Evolutionary conservation across 805 yeast genomes (phyloP), one percentile per base, ranked within the genome.

Genomic region (Saturnispora diversa): DNA sequence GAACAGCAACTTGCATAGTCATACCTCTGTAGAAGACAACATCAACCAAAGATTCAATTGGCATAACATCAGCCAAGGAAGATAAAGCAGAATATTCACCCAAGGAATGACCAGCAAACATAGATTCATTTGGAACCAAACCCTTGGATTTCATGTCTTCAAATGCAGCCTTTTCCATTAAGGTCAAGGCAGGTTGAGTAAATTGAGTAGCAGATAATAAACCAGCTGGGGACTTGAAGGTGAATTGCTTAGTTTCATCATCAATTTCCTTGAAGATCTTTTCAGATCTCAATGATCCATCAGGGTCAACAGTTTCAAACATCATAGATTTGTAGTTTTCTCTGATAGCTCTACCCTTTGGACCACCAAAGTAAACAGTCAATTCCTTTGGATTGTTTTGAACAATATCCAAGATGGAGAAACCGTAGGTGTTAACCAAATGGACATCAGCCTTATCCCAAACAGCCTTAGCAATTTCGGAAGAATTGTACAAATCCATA

Each of bases 1-100:
- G 97, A 51, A 92, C 99, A 35, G 98, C 98, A 50, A 92, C 98
- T 72, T 92, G 98, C 99, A 92, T 92, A 37, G 99, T 94, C 97
- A 92, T 92, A 75, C 99, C 99, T 73, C 99, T 82, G 76, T 92
- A 94, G 75, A 92, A 92, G 40, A 90, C 97, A 63, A 90, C 94
- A 64, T 90, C 97, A 48, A 90, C 97, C 52, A 90, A 73, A 5
- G 94, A 83, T 69, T 92, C 98, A 54, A 92, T 87, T 36, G 97
- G 95, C 97, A 92, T 90, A 44, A 94, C 97, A 62, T 92, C 95
- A 40, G 96, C 98, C 56, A 92, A 72, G 21, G 98, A 87, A 13
- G 97, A 86, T 58, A 92, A 75, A 12, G 99, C 97, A 52, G 97
- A 92, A 64, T 92, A 92, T 67, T 92, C 99, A 71, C 99, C 99